phyloP scores from a whole-genome alignment of 805 yeast genomes.

The Wickerhamomyces bovis region DNA sequence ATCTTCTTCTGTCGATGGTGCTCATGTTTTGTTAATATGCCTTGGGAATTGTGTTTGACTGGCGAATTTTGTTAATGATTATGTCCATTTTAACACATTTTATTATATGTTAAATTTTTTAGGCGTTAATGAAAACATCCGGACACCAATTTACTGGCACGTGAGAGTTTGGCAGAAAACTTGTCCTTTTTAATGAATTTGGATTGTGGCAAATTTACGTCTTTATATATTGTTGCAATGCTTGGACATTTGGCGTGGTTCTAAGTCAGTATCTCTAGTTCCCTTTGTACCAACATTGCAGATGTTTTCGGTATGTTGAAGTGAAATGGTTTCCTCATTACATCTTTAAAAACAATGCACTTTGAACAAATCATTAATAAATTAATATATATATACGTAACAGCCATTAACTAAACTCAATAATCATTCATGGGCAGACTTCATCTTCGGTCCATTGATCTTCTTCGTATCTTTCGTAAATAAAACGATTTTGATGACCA shows the following conservation, averaged over 20 bases:
- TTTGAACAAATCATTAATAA: slow-evolving; percentile 1
- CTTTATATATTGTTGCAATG: too few species aligned
- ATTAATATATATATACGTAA: not conserved
- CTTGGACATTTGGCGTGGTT: too few species aligned
- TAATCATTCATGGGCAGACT: slow-evolving; percentile 57
- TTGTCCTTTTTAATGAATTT: too few species aligned
- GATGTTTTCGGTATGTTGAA: too few species aligned
- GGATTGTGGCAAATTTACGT: too few species aligned
- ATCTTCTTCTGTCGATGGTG: slow-evolving; percentile 66
- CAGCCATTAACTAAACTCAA: not conserved
- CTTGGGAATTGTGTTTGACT: not conserved
- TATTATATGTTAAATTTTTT: too few species aligned
- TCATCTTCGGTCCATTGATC: slow-evolving; percentile 74
- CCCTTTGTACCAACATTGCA: too few species aligned
- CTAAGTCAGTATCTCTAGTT: too few species aligned
- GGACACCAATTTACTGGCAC: not conserved
- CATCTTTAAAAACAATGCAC: not conserved
- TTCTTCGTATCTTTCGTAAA: slow-evolving; percentile 45
- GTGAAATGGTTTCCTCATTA: too few species aligned
- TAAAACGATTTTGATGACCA: slow-evolving; percentile 43
- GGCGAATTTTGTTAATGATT: not conserved
- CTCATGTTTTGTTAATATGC: not conserved
- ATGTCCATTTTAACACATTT: too few species aligned
- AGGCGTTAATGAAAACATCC: not conserved
- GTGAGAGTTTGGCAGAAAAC: not conserved